Base-by-base conservation (phyloP, 176 grass and related monocot species). In the Avena sativa region DNA sequence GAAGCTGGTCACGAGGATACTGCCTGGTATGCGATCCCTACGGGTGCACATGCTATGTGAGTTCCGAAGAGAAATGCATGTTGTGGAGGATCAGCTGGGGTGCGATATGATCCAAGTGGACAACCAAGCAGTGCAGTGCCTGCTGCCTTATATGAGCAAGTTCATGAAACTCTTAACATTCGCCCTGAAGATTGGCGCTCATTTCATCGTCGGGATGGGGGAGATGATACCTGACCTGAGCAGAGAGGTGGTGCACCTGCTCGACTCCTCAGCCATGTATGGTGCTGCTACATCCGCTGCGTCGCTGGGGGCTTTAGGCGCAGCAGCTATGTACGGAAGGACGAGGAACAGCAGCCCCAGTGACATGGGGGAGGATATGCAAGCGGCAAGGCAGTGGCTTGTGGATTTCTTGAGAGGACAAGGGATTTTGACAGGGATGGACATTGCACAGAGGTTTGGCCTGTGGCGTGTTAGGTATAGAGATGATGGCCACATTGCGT, bases 91-190 rank as follows among this genome's bases (percentile, higher is more conserved):
- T 79, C 96, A 98, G 71, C 11, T 96, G 2, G 96, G 96, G 12
- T 98, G 93, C 4, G 93, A 94, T 46, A 87, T 96, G 63, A 82
- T 96, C 84, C 93, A 98, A 81, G 89, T 98, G 52, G 93, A 94
- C 30, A 98, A 94, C 47, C 82, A 91, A 51, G 76, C 89, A 2
- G 82, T 98, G 86, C 90, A 91, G 84, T 79, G 87, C 47, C 47
- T 98, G 58, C 86, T 96, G 30, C 93, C 96, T 60, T 98, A 98
- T 62, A 86, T 94, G 93, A 87, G 86, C 44, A 90, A 79, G 44
- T 95, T 98, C 86, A 96, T 98, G 93, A 94, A 98, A 50, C 80
- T 98, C 58, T 50, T 98, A 50, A 96, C 93, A 4, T 96, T 98
- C 8, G 93, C 96, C 58, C 85, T 96, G 55, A 98, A 98, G 77